phyloP scores from a whole-genome alignment of 306 rosid genomes.

The Lathyrus sativus region DNA sequence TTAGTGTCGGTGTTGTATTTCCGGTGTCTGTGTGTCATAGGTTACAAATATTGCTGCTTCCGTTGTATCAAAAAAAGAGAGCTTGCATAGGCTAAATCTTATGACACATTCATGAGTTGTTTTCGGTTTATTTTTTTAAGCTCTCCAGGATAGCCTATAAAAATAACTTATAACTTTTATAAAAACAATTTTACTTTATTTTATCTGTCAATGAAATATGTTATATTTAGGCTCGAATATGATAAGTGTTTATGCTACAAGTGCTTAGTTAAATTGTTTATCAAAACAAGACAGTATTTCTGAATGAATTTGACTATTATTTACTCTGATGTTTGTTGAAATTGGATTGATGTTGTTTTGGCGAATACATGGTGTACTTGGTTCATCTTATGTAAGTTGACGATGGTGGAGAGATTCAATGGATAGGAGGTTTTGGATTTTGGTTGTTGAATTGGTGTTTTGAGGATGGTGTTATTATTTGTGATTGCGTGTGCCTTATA shows the following conservation, averaged over 20 bases:
- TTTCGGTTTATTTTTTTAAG: neutral
- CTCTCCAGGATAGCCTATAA: no score
- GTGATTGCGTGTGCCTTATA: slow-evolving; percentile 7
- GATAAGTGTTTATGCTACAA: neutral
- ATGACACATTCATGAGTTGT: neutral
- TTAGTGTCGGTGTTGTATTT: no score
- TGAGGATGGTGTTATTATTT: neutral
- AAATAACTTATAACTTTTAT: neutral
- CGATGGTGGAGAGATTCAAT: slow-evolving; percentile 3
- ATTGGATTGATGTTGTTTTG: slow-evolving; percentile 14
- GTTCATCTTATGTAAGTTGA: neutral
- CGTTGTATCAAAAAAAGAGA: neutral
- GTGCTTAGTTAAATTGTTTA: neutral
- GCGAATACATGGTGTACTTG: slow-evolving; percentile 2
- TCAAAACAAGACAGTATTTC: neutral
- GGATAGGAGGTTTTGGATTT: slow-evolving; percentile 1
- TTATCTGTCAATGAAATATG: neutral
- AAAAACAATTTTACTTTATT: neutral
- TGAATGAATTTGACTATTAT: neutral
- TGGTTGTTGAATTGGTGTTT: slow-evolving; percentile 3
- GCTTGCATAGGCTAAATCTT: neutral
- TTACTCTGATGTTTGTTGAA: neutral
- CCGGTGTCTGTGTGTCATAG: no score
- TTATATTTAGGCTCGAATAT: neutral
- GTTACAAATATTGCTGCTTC: neutral